A percentile compares a stretch with the other conserved stretches of the same genome.
phyloP scores from a whole-genome alignment of 2,329 filamentous ascomycete species.

The Diplocarpon rosae region DNA sequence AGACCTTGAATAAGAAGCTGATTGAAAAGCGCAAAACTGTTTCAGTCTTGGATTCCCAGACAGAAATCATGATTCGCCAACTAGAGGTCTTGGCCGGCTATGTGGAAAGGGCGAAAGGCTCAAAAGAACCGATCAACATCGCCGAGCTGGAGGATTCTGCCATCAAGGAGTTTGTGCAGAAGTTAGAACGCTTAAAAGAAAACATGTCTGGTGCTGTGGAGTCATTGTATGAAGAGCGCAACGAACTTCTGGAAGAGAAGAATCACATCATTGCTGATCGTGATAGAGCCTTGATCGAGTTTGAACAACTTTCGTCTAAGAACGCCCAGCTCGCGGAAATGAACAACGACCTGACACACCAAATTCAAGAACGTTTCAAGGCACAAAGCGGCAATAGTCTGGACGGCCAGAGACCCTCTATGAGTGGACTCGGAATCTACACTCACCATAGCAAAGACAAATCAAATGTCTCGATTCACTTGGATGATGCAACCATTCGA shows the following conservation, averaged over 20 bases:
- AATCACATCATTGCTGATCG: constrained; percentile 72
- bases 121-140: constrained; percentile 68
- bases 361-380: constrained; percentile 89
- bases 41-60: constrained; percentile 84
- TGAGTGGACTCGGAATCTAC: constrained; percentile 56
- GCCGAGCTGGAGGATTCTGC: constrained; percentile 77
- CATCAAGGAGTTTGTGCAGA: constrained; percentile 82
- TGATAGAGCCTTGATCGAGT: constrained; percentile 88
- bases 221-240: constrained; percentile 57
- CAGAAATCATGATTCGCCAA: constrained; percentile 89
- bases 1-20: constrained; percentile 71
- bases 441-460: constrained; percentile 40
- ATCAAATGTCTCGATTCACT: constrained; percentile 26
- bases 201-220: constrained; percentile 47
- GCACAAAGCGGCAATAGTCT: constrained; percentile 47
- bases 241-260: constrained; percentile 76
- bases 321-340: constrained; percentile 89
- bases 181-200: constrained; percentile 50
- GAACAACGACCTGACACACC: constrained; percentile 90
- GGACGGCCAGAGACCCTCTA: constrained; percentile 31
- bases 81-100: constrained; percentile 83
- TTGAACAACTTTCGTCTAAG: constrained; percentile 87
- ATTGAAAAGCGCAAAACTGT: constrained; percentile 93
- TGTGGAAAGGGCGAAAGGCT: constrained; percentile 76
- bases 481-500: constrained; percentile 30